These are phyloP conservation scores for Tardiomyces digboiensis DNA, from an alignment of 1,139 yeast species.

Conservation along the genomic window DNA sequence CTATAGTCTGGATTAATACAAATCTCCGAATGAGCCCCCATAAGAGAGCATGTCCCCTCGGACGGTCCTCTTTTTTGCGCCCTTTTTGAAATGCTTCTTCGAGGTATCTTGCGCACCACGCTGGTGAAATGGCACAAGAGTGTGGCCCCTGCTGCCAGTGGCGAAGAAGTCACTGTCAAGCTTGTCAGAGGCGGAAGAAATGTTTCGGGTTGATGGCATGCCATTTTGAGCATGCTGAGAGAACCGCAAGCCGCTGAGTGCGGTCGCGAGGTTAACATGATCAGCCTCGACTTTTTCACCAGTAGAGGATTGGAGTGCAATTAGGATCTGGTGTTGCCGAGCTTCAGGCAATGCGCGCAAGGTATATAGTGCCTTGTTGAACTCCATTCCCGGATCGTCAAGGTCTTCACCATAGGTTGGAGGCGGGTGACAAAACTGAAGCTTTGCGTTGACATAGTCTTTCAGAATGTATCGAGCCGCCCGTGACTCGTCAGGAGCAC, in stretches of 20 bases:
- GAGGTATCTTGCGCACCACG: conserved; percentile 21
- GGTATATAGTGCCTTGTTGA: conserved; percentile 66
- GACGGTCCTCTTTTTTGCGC: conserved; percentile 47
- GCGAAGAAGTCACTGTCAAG: conserved; percentile 79
- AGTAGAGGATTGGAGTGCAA: conserved; percentile 19
- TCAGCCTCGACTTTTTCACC: conserved; percentile 42
- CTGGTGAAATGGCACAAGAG: conserved; percentile 67
- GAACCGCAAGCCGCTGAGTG: conserved; percentile 63
- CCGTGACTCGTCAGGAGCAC: conserved; percentile 94
- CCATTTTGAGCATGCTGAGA: conserved; percentile 44
- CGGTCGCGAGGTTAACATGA: conserved; percentile 56
- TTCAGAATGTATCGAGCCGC: conserved; percentile 89
- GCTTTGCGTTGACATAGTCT: conserved; percentile 90
- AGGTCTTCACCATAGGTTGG: conserved; percentile 34
- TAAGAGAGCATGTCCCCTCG: background rate
- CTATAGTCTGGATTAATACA: background rate
- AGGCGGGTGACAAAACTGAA: conserved; percentile 82
- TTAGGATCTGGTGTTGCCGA: conserved; percentile 58
- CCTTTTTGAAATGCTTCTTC: conserved; percentile 64
- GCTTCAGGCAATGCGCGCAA: conserved; percentile 51
- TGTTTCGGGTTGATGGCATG: conserved; percentile 26
- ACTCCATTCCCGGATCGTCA: conserved; percentile 39
- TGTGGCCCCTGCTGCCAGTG: conserved; percentile 56
- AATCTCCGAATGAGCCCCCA: background rate
- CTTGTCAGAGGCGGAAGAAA: conserved; percentile 61